phyloP scores from a whole-genome alignment of 1,284 basidiomycete genomes.

The Sporisorium sorghi region DNA sequence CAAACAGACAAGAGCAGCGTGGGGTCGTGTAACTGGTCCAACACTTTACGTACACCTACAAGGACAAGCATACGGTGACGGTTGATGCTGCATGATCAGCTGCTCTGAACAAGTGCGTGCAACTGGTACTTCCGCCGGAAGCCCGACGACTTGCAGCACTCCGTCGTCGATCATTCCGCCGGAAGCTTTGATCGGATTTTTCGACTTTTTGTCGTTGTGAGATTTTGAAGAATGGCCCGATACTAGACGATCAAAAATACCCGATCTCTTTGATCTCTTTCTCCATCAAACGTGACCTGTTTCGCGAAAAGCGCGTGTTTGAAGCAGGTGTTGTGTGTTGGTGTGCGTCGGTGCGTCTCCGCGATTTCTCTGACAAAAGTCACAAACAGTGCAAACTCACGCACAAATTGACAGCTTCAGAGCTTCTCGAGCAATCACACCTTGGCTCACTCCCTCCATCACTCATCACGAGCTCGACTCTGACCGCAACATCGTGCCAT shows the following conservation, averaged over 20 bases:
- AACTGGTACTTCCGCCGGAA: no score
- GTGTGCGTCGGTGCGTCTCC: not conserved
- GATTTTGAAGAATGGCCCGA: no score
- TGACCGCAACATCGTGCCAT: not conserved
- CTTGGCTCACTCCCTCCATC: not conserved
- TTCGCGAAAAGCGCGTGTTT: slow-evolving; percentile 34
- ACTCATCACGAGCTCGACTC: not conserved
- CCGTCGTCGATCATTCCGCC: not conserved
- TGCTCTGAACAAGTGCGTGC: no score
- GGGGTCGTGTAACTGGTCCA: no score
- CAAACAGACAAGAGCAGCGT: no score
- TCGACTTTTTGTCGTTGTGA: not conserved
- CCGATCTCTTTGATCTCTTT: no score
- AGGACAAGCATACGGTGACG: no score
- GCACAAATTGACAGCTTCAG: not conserved
- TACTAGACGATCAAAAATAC: no score
- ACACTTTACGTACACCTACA: no score
- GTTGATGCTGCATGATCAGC: no score
- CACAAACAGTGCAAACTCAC: not conserved
- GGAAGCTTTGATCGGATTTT: not conserved
- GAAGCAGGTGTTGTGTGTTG: not conserved
- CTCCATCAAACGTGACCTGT: slow-evolving; percentile 37
- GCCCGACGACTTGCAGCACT: no score
- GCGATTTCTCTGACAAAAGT: not conserved
- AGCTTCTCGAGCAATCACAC: not conserved